Percentiles rank a stretch among this genome's conserved stretches.
Evolutionary conservation across 164 flowering plant genomes (phyloP).

Genomic region (Berberis thunbergii): DNA sequence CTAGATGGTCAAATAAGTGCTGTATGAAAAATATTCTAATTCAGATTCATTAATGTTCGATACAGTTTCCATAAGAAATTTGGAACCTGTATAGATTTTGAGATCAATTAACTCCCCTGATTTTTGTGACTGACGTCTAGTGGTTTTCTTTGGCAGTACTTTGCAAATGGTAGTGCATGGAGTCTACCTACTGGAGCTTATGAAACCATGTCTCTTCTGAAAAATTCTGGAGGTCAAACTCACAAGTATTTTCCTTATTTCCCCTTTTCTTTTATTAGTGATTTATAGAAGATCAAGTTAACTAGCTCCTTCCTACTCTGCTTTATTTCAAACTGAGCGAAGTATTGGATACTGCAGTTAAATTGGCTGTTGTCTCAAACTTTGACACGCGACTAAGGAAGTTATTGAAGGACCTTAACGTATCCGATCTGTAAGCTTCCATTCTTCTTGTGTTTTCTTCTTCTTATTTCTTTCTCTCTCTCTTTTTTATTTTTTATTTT

Average conservation of each 20-base stretch:
- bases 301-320: background rate
- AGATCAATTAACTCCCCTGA: background rate
- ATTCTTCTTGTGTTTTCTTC: slow-evolving; percentile 3
- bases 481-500: background rate
- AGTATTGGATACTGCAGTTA: slow-evolving; percentile 41
- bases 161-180: slow-evolving; percentile 3
- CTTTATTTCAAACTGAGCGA: slow-evolving; percentile 10
- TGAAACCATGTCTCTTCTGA: background rate
- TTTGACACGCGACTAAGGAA: slow-evolving; percentile 90
- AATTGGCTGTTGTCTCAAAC: slow-evolving; percentile 91
- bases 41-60: too few species aligned
- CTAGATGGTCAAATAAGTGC: too few species aligned
- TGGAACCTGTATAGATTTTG: too few species aligned
- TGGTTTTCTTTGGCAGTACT: background rate
- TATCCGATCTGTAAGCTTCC: slow-evolving; percentile 58
- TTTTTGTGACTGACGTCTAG: background rate
- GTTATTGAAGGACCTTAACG: slow-evolving; percentile 71
- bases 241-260: background rate
- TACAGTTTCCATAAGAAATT: too few species aligned
- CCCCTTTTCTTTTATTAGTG: slow-evolving; percentile 4
- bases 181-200: slow-evolving; percentile 4
- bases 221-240: slow-evolving; percentile 1
- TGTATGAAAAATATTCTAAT: too few species aligned
- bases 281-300: background rate
- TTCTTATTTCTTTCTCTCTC: background rate